These are phyloP conservation scores for Mycena epipterygia DNA, from an alignment of 768 basidiomycete genomes.

Conservation along the genomic window DNA sequence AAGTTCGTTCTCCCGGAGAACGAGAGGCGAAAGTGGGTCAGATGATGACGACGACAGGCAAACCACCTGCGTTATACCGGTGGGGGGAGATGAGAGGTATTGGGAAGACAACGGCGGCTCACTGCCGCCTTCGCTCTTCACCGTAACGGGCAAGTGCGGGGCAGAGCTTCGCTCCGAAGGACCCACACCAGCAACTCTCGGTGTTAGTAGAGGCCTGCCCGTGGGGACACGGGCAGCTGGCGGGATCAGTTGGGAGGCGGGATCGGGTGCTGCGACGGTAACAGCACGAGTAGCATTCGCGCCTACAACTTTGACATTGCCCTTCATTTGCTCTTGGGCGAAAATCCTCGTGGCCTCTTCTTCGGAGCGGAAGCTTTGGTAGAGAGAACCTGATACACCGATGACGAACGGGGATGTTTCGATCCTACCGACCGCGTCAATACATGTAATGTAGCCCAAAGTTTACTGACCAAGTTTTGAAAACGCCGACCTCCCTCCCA, in stretches of 20 bases:
- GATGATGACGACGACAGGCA: neutral
- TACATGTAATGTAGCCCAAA: too few relatives aligned
- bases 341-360: conserved; percentile 57
- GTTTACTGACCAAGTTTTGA: conserved; percentile 51
- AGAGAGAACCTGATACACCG: conserved; percentile 56
- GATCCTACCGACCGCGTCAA: conserved; percentile 50
- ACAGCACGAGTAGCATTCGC: neutral
- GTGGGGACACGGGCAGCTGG: too few relatives aligned
- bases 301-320: conserved; percentile 46
- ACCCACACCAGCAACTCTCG: neutral
- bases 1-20: neutral
- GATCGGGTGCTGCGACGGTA: neutral
- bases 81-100: conserved; percentile 13
- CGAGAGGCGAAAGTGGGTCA: conserved; percentile 11
- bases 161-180: neutral
- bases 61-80: conserved; percentile 14
- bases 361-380: conserved; percentile 58
- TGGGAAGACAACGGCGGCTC: neutral
- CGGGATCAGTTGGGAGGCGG: too few relatives aligned
- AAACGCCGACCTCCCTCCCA: conserved; percentile 56
- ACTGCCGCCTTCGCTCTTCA: neutral
- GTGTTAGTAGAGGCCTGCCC: neutral
- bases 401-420: conserved; percentile 59
- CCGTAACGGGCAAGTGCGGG: neutral
- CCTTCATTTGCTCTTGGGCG: conserved; percentile 41